These are phyloP conservation scores for Saturnispora saitoi DNA, from an alignment of 805 yeast genomes.

Conservation along the genomic window DNA sequence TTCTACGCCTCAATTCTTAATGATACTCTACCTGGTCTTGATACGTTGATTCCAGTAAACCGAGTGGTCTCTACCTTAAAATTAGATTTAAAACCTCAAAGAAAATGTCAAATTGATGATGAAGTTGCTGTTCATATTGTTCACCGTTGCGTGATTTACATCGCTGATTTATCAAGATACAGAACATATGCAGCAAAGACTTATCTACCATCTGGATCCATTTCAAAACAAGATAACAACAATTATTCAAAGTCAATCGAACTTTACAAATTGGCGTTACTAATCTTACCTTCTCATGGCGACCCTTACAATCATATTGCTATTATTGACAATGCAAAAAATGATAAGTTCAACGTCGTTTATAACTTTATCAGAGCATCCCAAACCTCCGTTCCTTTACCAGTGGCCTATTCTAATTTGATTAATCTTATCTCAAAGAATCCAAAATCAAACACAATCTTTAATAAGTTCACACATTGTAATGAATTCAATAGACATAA, in stretches of 20 bases:
- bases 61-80: constrained; percentile 2
- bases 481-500: constrained; percentile 20
- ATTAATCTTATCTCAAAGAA: constrained; percentile 29
- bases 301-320: constrained; percentile 59
- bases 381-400: constrained; percentile 42
- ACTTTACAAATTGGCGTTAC: constrained; percentile 43
- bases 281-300: constrained; percentile 57
- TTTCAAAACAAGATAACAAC: constrained; percentile 31
- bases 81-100: background rate
- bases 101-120: background rate
- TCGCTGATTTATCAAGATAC: constrained; percentile 55
- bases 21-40: constrained; percentile 1
- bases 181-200: constrained; percentile 40
- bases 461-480: constrained; percentile 22
- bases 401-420: constrained; percentile 41
- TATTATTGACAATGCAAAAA: constrained; percentile 42
- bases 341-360: constrained; percentile 39
- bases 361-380: constrained; percentile 50
- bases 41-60: constrained; percentile 2
- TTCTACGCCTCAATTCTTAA: background rate
- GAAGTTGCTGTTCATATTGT: background rate
- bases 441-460: constrained; percentile 25
- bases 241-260: constrained; percentile 37
- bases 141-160: constrained; percentile 41
- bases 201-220: constrained; percentile 27